Conservation (phyloP, 257 asterid species). For the Plantago elongata region DNA sequence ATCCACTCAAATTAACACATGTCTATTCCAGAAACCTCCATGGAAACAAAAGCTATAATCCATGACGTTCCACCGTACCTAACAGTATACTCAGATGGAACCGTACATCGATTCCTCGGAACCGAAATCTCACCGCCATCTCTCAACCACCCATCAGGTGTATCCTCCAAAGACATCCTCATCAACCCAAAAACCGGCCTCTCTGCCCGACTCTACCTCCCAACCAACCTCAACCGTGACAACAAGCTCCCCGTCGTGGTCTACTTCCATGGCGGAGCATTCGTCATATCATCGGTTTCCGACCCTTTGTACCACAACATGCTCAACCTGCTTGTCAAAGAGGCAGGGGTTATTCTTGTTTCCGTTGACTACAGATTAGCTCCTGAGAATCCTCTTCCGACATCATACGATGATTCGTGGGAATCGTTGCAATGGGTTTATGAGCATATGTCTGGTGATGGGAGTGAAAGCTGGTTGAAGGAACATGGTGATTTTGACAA, state of each 20-base stretch:
- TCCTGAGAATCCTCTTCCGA: slow-evolving; percentile 68
- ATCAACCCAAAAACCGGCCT: slow-evolving; percentile 34
- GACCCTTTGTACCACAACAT: slow-evolving; percentile 54
- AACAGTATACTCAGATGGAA: slow-evolving; percentile 49
- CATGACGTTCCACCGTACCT: slow-evolving; percentile 58
- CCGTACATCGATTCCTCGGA: slow-evolving; percentile 46
- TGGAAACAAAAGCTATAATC: slow-evolving; percentile 35
- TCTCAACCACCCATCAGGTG: slow-evolving; percentile 41
- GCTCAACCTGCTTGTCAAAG: slow-evolving; percentile 41
- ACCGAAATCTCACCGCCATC: slow-evolving; percentile 39
- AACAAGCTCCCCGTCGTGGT: slow-evolving; percentile 52
- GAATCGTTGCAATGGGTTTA: slow-evolving; percentile 50
- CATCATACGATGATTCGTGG: slow-evolving; percentile 67
- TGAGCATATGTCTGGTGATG: slow-evolving; percentile 14
- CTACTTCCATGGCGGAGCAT: slow-evolving; percentile 84
- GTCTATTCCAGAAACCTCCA: not conserved
- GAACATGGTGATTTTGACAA: slow-evolving; percentile 38
- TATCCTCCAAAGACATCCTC: slow-evolving; percentile 47
- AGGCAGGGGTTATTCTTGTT: slow-evolving; percentile 38
- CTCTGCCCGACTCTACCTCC: slow-evolving; percentile 56
- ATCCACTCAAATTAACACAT: not conserved
- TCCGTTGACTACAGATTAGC: slow-evolving; percentile 54
- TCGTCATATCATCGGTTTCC: slow-evolving; percentile 42
- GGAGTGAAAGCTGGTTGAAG: slow-evolving; percentile 36
- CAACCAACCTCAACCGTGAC: slow-evolving; percentile 8